Conservation (phyloP, 2,329 filamentous ascomycete species). For the Stromatinia cepivora region DNA sequence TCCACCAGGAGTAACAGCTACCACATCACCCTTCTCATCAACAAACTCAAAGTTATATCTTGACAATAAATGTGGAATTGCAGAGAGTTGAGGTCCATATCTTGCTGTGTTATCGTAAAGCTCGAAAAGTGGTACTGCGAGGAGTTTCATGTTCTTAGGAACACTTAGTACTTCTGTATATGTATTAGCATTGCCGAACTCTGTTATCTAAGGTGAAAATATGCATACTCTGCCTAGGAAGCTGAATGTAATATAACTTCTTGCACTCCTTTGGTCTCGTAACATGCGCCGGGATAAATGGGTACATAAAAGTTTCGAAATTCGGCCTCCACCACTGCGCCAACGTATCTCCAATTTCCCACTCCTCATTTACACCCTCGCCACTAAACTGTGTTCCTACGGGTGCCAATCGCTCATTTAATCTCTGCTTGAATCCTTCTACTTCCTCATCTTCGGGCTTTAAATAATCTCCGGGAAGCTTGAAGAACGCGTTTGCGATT, state of each 20-base stretch:
- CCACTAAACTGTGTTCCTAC: slow-evolving; percentile 80
- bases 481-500: slow-evolving; percentile 99
- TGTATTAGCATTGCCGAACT: slow-evolving; percentile 23
- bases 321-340: slow-evolving; percentile 99
- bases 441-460: slow-evolving; percentile 87
- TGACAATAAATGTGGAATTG: slow-evolving; percentile 91
- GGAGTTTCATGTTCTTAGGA: slow-evolving; percentile 99
- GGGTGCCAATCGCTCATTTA: slow-evolving; percentile 91
- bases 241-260: slow-evolving; percentile 95
- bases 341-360: slow-evolving; percentile 91
- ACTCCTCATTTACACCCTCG: slow-evolving; percentile 87
- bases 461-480: slow-evolving; percentile 95
- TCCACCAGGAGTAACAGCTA: slow-evolving; percentile 78
- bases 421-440: slow-evolving; percentile 86
- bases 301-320: slow-evolving; percentile 99
- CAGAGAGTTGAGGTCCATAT: slow-evolving; percentile 93
- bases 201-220: neutral
- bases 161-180: slow-evolving; percentile 83
- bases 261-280: slow-evolving; percentile 98
- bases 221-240: slow-evolving; percentile 81
- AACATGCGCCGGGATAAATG: slow-evolving; percentile 93
- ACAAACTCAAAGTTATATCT: slow-evolving; percentile 98
- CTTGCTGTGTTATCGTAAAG: slow-evolving; percentile 95
- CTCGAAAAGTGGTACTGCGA: slow-evolving; percentile 95
- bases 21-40: slow-evolving; percentile 86